Base-by-base conservation (phyloP, 2,329 filamentous ascomycete genomes). In the Ophioceras dolichostomum region DNA sequence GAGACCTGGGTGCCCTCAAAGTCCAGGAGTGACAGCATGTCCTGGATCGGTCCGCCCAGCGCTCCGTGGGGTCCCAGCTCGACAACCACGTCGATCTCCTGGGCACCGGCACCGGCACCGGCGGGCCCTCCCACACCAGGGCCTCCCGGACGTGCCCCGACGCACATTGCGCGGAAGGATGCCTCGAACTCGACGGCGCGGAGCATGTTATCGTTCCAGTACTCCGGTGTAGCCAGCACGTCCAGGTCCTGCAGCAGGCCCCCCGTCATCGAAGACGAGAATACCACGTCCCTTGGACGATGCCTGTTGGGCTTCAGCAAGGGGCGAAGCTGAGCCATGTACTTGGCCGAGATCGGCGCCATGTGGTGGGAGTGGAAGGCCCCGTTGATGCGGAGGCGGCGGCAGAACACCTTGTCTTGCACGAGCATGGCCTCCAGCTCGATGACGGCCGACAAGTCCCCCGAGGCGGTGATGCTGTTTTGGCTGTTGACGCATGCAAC, bases 291-390 rank as follows among this genome's bases (percentile, higher is more conserved):
- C 24, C n/a, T 9, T n/a, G 24, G 27, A 43, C 28, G 32, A 46
- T 38, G 18, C 39, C 36, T n/a, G 42, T 24, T 49, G 41, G 2
- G 40, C 31, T 7, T 4, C 10, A 4, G 12, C 12, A 30, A 26
- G 5, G 17, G 9, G 3, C 24, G 24, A 14, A 36, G 18, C 2
- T 19, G 24, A 13, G 36, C 34, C 10, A 45, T 43, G 37, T 52
- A 53, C 7, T 41, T 41, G 4, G 42, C 41, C 28, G 45, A 43
- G 1, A 43, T 37, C 0, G 40, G 38, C 16, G 29, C 35, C 49
- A 55, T 58, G 22, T 49, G 48, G 34, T 48, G 47, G 3, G 56
- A 59, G 41, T 58, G 56, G 43, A 57, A 57, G n/a, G 57, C 56
- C 17, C 44, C 49, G 29, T 48, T 45, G 3, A 59, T 52, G 16